Conservation (phyloP, 208 protist species). For the Jaenimonas drosophilae region DNA sequence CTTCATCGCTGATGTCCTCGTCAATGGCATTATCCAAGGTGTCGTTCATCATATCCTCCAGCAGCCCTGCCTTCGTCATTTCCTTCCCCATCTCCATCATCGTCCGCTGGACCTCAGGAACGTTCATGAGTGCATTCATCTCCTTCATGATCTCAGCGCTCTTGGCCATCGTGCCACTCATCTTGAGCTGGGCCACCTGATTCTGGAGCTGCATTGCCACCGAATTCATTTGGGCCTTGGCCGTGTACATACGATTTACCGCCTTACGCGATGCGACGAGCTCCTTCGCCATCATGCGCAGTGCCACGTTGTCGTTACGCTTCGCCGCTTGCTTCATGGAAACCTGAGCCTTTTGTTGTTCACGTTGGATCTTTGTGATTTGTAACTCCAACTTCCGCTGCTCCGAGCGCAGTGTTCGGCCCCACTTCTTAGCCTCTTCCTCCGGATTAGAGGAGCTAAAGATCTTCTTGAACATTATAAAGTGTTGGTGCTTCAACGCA, state of each 20-base stretch:
- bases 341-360: constrained; percentile 80
- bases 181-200: constrained; percentile 65
- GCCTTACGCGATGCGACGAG: constrained; percentile 69
- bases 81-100: constrained; percentile 80
- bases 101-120: constrained; percentile 63
- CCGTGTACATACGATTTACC: constrained; percentile 71
- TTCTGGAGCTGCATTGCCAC: constrained; percentile 85
- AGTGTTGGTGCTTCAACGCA: neutral
- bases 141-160: constrained; percentile 76
- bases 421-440: constrained; percentile 72
- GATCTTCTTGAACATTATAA: constrained; percentile 40
- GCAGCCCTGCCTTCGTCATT: constrained; percentile 85
- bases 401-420: constrained; percentile 57
- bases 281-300: constrained; percentile 83
- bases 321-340: constrained; percentile 71
- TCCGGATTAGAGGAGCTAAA: constrained; percentile 59
- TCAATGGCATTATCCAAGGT: constrained; percentile 73
- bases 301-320: constrained; percentile 49
- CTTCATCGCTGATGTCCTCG: constrained; percentile 76
- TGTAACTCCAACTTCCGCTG: constrained; percentile 79
- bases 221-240: constrained; percentile 88
- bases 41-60: constrained; percentile 88
- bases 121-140: constrained; percentile 75
- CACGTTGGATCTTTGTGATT: constrained; percentile 66
- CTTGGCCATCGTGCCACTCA: constrained; percentile 58